Conservation (phyloP, 306 rosid species). For the Argentina anserina region DNA sequence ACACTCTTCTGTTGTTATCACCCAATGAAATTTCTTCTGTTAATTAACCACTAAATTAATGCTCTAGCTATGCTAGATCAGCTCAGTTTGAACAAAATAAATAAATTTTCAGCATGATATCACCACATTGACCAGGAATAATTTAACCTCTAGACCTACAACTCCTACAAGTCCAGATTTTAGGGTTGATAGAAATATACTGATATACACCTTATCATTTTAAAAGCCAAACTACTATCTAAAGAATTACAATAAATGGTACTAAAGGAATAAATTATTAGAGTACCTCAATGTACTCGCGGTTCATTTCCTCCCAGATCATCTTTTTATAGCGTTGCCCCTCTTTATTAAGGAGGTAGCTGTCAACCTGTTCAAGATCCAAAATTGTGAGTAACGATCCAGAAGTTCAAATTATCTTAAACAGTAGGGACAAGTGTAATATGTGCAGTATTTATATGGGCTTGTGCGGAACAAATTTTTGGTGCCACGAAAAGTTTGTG, state of each 20-base stretch:
- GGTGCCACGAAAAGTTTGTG: not conserved
- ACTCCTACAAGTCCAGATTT: not conserved
- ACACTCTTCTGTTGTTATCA: not conserved
- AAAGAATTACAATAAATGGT: not conserved
- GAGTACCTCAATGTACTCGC: slow-evolving; percentile 17
- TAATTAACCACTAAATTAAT: not conserved
- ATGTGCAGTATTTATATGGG: not conserved
- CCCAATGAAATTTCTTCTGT: not conserved
- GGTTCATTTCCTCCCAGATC: slow-evolving; percentile 22
- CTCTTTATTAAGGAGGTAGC: slow-evolving; percentile 19
- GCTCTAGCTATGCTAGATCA: not conserved
- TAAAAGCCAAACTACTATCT: not conserved
- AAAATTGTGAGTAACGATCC: slow-evolving; percentile 1
- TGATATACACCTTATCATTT: not conserved
- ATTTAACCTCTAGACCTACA: not conserved
- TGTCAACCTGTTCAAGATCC: slow-evolving; percentile 11
- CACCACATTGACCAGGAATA: not conserved
- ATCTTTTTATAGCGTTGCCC: slow-evolving; percentile 18
- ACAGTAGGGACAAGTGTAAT: not conserved
- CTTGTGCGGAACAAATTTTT: not conserved
- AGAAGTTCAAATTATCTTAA: not conserved
- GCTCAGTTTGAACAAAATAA: not conserved
- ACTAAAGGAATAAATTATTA: not conserved
- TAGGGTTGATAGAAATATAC: not conserved
- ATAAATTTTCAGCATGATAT: not conserved